These are phyloP conservation scores for Tympanopsis confertula DNA, from an alignment of 2,329 filamentous ascomycete species.

Conservation along the genomic window DNA sequence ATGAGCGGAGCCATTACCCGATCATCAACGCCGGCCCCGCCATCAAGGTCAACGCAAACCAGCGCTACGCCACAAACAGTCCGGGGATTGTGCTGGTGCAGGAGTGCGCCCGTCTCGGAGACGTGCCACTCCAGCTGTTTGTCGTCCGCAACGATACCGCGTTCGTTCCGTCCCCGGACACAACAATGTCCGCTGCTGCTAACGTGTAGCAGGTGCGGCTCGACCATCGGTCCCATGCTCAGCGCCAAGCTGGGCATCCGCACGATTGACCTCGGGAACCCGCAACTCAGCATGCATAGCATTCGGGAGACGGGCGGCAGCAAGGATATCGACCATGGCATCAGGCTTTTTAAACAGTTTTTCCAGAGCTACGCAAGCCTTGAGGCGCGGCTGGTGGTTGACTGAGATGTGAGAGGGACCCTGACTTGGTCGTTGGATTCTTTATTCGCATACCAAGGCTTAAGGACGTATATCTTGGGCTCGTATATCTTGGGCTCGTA, in stretches of 20 bases:
- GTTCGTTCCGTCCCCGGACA: no score
- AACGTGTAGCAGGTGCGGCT: no score
- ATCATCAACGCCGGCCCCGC: conserved; percentile 95
- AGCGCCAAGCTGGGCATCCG: conserved; percentile 75
- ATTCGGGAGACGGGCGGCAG: conserved; percentile 86
- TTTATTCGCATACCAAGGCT: no score
- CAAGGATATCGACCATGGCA: conserved; percentile 74
- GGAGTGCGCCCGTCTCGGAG: conserved; percentile 64
- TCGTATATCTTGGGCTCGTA: no score
- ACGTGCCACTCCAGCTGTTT: conserved; percentile 85
- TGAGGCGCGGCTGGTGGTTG: conserved; percentile 73
- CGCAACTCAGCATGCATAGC: conserved; percentile 92
- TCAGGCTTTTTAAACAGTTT: conserved; percentile 79
- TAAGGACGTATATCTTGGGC: no score
- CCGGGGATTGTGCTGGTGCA: conserved; percentile 88
- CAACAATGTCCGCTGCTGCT: no score
- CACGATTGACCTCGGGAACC: conserved; percentile 85
- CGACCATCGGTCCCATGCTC: conserved; percentile 95
- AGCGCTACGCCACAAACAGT: conserved; percentile 90
- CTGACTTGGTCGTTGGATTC: no score
- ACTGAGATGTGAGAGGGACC: no score
- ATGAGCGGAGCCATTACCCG: conserved; percentile 80
- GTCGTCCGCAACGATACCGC: conserved; percentile 91
- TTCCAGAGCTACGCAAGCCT: conserved; percentile 74
- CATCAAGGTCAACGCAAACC: conserved; percentile 96